Evolutionary conservation across 345 rosid genomes (phyloP).

Genomic region (Noccaea caerulescens): DNA sequence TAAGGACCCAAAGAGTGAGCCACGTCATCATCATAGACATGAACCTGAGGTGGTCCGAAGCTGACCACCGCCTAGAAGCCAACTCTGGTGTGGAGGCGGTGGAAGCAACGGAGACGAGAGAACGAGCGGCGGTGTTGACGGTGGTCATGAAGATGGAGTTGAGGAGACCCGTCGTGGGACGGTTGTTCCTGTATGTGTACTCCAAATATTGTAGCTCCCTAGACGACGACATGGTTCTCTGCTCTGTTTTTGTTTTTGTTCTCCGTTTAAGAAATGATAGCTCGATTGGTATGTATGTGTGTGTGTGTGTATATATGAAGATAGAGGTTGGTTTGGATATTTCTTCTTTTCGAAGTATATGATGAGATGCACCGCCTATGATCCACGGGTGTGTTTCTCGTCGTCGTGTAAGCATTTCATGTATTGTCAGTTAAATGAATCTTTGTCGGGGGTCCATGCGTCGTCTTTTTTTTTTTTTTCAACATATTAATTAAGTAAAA

Average conservation of each 20-base stretch:
- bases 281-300: not conserved
- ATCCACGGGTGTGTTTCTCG: slow-evolving; percentile 33
- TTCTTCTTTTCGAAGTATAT: slow-evolving; percentile 40
- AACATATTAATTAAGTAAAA: no score
- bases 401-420: slow-evolving; percentile 41
- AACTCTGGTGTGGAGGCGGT: slow-evolving; percentile 47
- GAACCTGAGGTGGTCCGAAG: slow-evolving; percentile 70
- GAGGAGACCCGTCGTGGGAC: slow-evolving; percentile 52
- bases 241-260: not conserved
- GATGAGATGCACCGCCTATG: slow-evolving; percentile 46
- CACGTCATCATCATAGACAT: slow-evolving; percentile 70
- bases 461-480: not conserved
- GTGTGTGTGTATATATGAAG: slow-evolving; percentile 20
- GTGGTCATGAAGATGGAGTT: slow-evolving; percentile 69
- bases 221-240: slow-evolving; percentile 36
- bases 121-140: slow-evolving; percentile 61
- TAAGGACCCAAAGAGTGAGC: slow-evolving; percentile 63
- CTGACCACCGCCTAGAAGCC: slow-evolving; percentile 55
- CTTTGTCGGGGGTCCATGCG: slow-evolving; percentile 25
- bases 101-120: slow-evolving; percentile 63
- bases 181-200: slow-evolving; percentile 46
- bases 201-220: slow-evolving; percentile 48
- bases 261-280: not conserved
- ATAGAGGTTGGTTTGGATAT: slow-evolving; percentile 37
- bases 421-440: slow-evolving; percentile 25